Conservation (phyloP, 1,284 basidiomycete genomes). For the Tylopilus orsonianus region DNA sequence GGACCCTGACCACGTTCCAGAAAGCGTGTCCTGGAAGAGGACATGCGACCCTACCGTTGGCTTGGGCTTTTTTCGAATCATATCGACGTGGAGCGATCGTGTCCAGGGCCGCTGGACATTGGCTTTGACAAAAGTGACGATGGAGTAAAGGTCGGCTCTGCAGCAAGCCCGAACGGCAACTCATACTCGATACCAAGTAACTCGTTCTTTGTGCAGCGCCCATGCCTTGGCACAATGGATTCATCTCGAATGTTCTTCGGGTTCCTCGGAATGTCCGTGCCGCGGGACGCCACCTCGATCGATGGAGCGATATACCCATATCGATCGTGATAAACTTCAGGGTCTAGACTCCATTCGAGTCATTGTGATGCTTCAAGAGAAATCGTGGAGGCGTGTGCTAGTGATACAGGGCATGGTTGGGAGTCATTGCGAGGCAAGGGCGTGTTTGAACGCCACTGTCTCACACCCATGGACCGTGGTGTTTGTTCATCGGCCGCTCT, state of each 20-base stretch:
- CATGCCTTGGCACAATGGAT: constrained; percentile 2
- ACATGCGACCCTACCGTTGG: constrained; percentile 2
- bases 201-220: neutral
- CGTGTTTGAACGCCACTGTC: neutral
- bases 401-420: neutral
- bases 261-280: constrained; percentile 11
- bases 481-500: too few species aligned
- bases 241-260: constrained; percentile 6
- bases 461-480: neutral
- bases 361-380: neutral
- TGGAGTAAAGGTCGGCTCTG: neutral
- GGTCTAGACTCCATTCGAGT: constrained; percentile 6
- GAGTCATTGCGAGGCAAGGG: neutral
- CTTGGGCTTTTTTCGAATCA: neutral
- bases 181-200: neutral
- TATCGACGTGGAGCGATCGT: neutral
- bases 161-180: constrained; percentile 14
- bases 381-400: neutral
- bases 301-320: constrained; percentile 1
- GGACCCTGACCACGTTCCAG: constrained; percentile 22
- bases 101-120: neutral
- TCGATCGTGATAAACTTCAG: constrained; percentile 16
- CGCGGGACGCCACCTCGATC: constrained; percentile 17
- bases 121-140: constrained; percentile 3
- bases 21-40: constrained; percentile 2